Conservation (phyloP, 2,329 filamentous ascomycete species). For the Dactylellina cionopaga region DNA sequence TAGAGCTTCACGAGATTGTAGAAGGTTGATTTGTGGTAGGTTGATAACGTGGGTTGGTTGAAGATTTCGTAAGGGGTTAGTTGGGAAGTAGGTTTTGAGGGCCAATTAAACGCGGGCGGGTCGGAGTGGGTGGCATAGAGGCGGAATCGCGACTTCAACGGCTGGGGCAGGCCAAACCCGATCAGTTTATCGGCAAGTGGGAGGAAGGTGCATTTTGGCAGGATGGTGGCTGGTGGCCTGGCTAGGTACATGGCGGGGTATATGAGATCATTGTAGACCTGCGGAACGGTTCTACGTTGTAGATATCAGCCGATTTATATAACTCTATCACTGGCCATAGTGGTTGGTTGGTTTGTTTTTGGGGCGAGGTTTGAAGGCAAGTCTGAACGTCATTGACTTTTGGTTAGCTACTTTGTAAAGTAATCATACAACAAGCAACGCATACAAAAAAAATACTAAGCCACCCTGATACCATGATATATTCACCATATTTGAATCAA, state of each 20-base stretch:
- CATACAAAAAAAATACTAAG: conserved; percentile 10
- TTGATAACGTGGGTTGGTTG: conserved; percentile 35
- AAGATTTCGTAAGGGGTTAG: conserved; percentile 50
- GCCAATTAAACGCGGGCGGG: conserved; percentile 14
- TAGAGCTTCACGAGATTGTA: conserved; percentile 95
- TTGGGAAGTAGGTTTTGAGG: conserved; percentile 32
- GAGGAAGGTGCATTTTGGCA: conserved; percentile 43
- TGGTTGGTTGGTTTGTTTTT: not conserved
- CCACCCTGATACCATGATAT: no score
- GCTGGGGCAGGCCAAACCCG: no score
- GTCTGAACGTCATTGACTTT: conserved; percentile 31
- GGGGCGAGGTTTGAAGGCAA: not conserved
- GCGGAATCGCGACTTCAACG: not conserved
- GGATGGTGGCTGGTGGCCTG: conserved; percentile 29
- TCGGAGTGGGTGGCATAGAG: conserved; percentile 14
- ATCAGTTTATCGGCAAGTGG: conserved; percentile 6
- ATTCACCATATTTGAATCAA: no score
- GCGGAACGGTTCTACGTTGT: not conserved
- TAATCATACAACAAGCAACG: conserved; percentile 2
- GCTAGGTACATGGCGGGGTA: conserved; percentile 39
- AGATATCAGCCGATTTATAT: not conserved
- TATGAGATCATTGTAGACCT: conserved; percentile 22
- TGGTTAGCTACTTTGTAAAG: not conserved
- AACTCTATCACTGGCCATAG: not conserved
- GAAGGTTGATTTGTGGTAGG: conserved; percentile 76